Conservation (phyloP, 1,139 yeast species). For the Groenewaldozyma auringiensis region DNA sequence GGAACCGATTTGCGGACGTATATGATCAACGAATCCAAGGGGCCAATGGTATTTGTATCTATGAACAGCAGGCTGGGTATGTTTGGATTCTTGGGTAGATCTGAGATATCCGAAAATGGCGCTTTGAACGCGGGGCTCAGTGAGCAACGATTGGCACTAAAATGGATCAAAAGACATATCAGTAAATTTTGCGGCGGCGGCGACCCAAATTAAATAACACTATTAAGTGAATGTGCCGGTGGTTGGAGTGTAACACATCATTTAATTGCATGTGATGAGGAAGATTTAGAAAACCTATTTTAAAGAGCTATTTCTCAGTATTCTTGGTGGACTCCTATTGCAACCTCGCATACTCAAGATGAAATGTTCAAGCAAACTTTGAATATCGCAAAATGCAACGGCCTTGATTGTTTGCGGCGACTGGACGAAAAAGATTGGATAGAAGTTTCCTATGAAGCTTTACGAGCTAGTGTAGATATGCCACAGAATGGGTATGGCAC, state of each 20-base stretch:
- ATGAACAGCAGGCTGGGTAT: constrained; percentile 29
- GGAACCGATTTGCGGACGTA: constrained; percentile 5
- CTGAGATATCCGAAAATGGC: constrained; percentile 20
- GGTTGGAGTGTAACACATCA: constrained; percentile 24
- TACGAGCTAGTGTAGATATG: neutral
- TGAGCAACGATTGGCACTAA: constrained; percentile 32
- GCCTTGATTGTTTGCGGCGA: constrained; percentile 10
- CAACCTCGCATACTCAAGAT: constrained; percentile 8
- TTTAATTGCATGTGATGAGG: constrained; percentile 10
- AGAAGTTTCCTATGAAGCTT: constrained; percentile 3
- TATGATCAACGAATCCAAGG: constrained; percentile 8
- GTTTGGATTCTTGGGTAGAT: constrained; percentile 30
- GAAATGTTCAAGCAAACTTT: constrained; percentile 6
- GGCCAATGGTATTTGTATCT: constrained; percentile 2
- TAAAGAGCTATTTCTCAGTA: constrained; percentile 6
- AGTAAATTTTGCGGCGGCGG: constrained; percentile 32
- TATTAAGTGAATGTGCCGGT: constrained; percentile 35
- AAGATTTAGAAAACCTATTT: constrained; percentile 3
- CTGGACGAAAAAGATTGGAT: constrained; percentile 4
- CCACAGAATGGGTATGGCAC: constrained; percentile 14
- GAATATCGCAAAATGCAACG: constrained; percentile 6
- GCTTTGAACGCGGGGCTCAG: constrained; percentile 24
- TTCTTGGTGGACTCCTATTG: constrained; percentile 11
- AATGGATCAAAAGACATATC: constrained; percentile 33
- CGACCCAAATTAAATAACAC: constrained; percentile 29